These are phyloP conservation scores for Tulasnella sp. DNA, from an alignment of 768 basidiomycete genomes.

Conservation along the genomic window DNA sequence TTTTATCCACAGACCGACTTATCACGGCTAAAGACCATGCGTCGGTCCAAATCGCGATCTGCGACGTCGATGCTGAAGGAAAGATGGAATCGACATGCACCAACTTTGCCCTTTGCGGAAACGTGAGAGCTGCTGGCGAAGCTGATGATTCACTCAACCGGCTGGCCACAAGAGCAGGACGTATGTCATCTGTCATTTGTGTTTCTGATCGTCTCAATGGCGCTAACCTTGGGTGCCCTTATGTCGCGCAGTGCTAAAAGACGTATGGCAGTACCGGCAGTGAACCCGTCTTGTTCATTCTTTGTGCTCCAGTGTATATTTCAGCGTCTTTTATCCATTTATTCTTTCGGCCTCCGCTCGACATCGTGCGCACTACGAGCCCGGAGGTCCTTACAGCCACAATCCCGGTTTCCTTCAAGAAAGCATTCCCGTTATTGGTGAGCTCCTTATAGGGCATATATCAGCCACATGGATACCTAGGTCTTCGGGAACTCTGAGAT, in stretches of 20 bases:
- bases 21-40: slow-evolving; percentile 99
- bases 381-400: too few species aligned
- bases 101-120: slow-evolving; percentile 89
- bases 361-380: too few species aligned
- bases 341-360: not conserved
- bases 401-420: too few species aligned
- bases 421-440: too few species aligned
- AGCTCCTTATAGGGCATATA: too few species aligned
- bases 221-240: too few species aligned
- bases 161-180: slow-evolving; percentile 84
- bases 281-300: not conserved
- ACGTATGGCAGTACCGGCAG: slow-evolving; percentile 2
- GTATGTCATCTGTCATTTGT: slow-evolving; percentile 31
- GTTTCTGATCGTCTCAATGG: not conserved
- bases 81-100: slow-evolving; percentile 66
- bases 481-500: too few species aligned
- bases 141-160: slow-evolving; percentile 94
- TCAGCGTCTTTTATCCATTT: not conserved
- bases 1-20: slow-evolving; percentile 58
- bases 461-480: too few species aligned
- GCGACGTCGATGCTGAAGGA: slow-evolving; percentile 85
- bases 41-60: slow-evolving; percentile 91
- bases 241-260: not conserved
- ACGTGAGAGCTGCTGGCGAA: slow-evolving; percentile 90
- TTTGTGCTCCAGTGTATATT: not conserved